A percentile compares a stretch with the other conserved stretches of the same genome.
Evolutionary conservation across 2,329 filamentous ascomycete species (phyloP).

Genomic region (Microascus cirrosus): DNA sequence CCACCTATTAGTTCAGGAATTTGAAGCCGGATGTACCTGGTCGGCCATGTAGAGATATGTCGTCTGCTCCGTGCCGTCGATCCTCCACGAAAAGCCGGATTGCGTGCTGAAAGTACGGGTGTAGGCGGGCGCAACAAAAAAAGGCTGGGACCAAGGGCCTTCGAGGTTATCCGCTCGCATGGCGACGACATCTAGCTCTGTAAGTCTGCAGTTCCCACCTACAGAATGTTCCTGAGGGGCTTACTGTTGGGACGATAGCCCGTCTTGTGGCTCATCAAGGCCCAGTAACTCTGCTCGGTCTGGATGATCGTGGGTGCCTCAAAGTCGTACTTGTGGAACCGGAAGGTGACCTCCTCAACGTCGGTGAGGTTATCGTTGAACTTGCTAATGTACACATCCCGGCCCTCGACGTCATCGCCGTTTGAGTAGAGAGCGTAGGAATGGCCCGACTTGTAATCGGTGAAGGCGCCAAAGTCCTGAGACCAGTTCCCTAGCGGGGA

Average conservation of each 20-base stretch:
- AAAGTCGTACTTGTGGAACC: conserved; percentile 48
- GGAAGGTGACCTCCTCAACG: conserved; percentile 38
- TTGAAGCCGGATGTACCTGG: conserved; percentile 9
- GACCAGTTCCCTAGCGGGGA: conserved; percentile 50
- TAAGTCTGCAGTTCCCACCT: neutral
- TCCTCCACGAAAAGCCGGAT: conserved; percentile 34
- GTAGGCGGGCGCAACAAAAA: conserved; percentile 33
- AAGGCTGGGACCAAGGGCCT: conserved; percentile 41
- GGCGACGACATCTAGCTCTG: conserved; percentile 32
- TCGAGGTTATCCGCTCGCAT: conserved; percentile 36
- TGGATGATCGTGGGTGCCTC: conserved; percentile 50
- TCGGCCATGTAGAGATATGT: conserved; percentile 38
- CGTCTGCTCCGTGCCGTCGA: conserved; percentile 34
- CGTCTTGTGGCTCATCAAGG: conserved; percentile 52
- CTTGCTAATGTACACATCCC: conserved; percentile 44
- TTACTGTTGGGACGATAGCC: conserved; percentile 48
- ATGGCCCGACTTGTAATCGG: conserved; percentile 44
- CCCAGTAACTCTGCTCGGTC: conserved; percentile 48
- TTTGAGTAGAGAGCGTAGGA: conserved; percentile 50
- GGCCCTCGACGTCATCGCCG: conserved; percentile 39
- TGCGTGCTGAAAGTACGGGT: conserved; percentile 40
- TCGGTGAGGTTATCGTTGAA: conserved; percentile 41
- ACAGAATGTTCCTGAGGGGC: neutral
- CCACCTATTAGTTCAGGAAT: too few relatives aligned
- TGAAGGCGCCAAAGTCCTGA: conserved; percentile 50